These are phyloP conservation scores for Starmerella lactis-condensi DNA, from an alignment of 805 yeast genomes.

Conservation along the genomic window DNA sequence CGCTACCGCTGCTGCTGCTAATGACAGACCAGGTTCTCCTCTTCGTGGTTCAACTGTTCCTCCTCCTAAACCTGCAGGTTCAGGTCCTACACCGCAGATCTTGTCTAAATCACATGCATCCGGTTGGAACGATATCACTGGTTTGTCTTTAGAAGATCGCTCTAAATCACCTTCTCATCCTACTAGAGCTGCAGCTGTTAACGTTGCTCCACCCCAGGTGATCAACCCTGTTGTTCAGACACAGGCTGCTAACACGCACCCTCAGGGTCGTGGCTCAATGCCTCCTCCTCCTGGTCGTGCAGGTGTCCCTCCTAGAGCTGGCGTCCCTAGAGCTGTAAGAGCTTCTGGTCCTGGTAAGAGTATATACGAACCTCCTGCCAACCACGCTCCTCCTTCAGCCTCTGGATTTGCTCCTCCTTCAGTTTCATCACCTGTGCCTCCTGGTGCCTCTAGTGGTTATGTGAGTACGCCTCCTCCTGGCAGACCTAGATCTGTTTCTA, in stretches of 20 bases:
- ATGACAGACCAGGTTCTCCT: slow-evolving; percentile 5
- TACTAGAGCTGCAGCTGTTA: slow-evolving; percentile 2
- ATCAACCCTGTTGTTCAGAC: no score
- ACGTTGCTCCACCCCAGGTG: slow-evolving; percentile 8
- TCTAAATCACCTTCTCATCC: slow-evolving; percentile 1
- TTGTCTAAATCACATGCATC: slow-evolving; percentile 6
- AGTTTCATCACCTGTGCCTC: not conserved
- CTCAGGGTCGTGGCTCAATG: not conserved
- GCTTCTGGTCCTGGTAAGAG: not conserved
- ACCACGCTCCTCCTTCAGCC: not conserved
- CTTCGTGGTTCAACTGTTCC: slow-evolving; percentile 3
- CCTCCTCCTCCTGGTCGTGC: not conserved
- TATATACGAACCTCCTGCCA: not conserved
- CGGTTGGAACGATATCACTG: slow-evolving; percentile 19
- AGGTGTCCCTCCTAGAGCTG: not conserved
- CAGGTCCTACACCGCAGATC: no score
- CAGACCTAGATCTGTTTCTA: not conserved
- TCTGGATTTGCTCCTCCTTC: not conserved
- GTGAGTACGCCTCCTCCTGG: not conserved
- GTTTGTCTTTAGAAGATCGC: slow-evolving; percentile 3
- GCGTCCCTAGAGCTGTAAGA: not conserved
- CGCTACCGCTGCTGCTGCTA: slow-evolving; percentile 3
- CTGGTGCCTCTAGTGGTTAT: not conserved
- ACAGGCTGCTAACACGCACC: not conserved
- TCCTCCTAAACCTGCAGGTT: slow-evolving; percentile 3